Conservation (phyloP, 441 rosid species). For the Daphne laureola region DNA sequence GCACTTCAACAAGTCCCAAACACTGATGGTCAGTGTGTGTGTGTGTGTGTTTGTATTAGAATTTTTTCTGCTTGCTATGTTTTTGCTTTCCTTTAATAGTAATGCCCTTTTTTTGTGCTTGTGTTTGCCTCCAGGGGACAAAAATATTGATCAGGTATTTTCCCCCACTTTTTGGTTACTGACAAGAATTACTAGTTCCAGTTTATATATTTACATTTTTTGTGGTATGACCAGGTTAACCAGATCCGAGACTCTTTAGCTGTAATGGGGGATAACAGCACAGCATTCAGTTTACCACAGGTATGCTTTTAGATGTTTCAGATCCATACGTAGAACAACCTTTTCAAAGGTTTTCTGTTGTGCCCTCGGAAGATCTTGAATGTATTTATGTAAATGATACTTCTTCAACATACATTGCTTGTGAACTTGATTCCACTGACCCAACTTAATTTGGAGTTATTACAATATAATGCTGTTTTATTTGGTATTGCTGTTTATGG, state of each 20-base stretch:
- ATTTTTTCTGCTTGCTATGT: constrained; percentile 14
- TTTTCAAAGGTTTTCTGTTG: no score
- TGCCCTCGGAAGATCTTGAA: no score
- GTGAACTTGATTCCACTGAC: no score
- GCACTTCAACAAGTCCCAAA: constrained; percentile 90
- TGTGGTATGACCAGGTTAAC: constrained; percentile 53
- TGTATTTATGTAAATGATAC: no score
- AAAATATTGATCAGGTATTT: constrained; percentile 82
- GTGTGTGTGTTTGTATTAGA: constrained; percentile 1
- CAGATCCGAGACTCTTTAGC: constrained; percentile 93
- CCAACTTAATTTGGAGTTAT: no score
- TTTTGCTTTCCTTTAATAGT: not conserved
- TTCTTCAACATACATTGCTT: no score
- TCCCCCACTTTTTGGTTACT: constrained; percentile 13
- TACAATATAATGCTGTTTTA: no score
- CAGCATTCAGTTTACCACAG: constrained; percentile 97
- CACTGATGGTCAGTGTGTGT: constrained; percentile 54
- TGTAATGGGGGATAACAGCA: constrained; percentile 95
- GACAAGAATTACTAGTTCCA: constrained; percentile 11
- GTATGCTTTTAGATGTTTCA: constrained; percentile 35
- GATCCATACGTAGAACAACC: constrained; percentile 2
- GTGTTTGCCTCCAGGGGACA: constrained; percentile 61
- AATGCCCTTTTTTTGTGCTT: no score
- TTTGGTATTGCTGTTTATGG: no score
- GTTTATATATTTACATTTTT: constrained; percentile 16